A percentile compares a stretch with the other conserved stretches of the same genome.
Conservation (phyloP, 2,329 filamentous ascomycete genomes). For the Trichoderma cornu-damae region DNA sequence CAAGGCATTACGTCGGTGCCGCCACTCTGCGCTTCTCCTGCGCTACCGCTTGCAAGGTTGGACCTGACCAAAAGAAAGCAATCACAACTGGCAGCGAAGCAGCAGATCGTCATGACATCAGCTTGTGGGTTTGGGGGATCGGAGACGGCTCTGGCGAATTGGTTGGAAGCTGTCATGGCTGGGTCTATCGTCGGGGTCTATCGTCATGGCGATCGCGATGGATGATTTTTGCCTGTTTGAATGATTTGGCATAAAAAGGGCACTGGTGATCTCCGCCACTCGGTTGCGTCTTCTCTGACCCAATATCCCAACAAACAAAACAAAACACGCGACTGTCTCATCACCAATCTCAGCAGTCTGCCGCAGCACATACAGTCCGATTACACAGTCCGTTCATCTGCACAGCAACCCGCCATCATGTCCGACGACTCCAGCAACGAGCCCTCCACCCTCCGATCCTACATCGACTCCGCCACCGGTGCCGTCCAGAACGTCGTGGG, state of each 20-base stretch:
- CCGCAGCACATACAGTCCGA: not conserved
- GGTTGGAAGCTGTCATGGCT: not conserved
- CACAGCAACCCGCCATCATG: conserved; percentile 24
- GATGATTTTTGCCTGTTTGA: not conserved
- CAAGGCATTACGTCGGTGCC: conserved; percentile 6
- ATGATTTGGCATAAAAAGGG: conserved; percentile 10
- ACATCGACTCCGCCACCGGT: conserved; percentile 67
- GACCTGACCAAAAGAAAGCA: conserved; percentile 4
- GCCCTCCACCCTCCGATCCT: conserved; percentile 73
- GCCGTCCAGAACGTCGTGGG: conserved; percentile 68
- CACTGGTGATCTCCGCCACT: not conserved
- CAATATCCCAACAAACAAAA: not conserved
- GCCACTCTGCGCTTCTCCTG: conserved; percentile 1
- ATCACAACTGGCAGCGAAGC: not conserved
- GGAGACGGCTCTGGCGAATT: not conserved
- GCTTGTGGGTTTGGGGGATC: not conserved
- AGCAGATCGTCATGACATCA: conserved; percentile 9
- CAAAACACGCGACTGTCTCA: not conserved
- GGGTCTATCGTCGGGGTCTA: not conserved
- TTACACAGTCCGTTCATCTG: not conserved
- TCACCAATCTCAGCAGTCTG: not conserved
- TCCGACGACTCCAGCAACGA: conserved; percentile 26
- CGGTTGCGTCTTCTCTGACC: not conserved
- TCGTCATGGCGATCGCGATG: conserved; percentile 8
- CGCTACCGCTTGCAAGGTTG: conserved; percentile 1